Evolutionary conservation across 2,329 filamentous ascomycete genomes (phyloP).

Genomic region (Dothiorella sarmentorum): DNA sequence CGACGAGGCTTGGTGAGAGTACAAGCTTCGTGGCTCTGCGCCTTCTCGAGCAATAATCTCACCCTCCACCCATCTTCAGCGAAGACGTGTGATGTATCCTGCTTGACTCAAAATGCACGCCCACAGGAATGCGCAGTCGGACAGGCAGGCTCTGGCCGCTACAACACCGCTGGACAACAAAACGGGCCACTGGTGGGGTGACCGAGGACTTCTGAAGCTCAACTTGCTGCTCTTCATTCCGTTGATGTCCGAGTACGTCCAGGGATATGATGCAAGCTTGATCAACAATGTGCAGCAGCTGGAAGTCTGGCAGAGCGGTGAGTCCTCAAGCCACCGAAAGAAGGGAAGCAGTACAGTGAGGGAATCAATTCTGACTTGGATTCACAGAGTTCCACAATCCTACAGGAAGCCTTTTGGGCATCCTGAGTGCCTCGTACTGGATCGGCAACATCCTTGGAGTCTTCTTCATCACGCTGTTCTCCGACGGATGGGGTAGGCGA

Average conservation of each 20-base stretch:
- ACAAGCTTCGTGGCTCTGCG: background rate
- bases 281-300: slow-evolving; percentile 17
- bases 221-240: slow-evolving; percentile 9
- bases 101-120: background rate
- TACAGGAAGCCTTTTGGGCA: slow-evolving; percentile 2
- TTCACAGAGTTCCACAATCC: slow-evolving; percentile 9
- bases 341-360: too few species aligned
- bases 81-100: background rate
- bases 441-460: slow-evolving; percentile 15
- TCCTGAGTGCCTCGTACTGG: slow-evolving; percentile 15
- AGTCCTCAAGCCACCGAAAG: background rate
- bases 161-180: slow-evolving; percentile 13
- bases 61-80: background rate
- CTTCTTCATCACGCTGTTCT: slow-evolving; percentile 3
- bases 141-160: slow-evolving; percentile 5
- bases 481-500: slow-evolving; percentile 7
- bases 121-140: background rate
- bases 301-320: background rate
- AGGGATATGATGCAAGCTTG: slow-evolving; percentile 14
- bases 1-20: background rate
- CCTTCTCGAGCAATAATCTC: background rate
- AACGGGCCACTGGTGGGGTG: slow-evolving; percentile 7
- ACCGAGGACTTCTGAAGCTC: slow-evolving; percentile 1
- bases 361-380: background rate
- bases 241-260: slow-evolving; percentile 15